phyloP scores from a whole-genome alignment of 2,329 filamentous ascomycete genomes.

The Laburnicola sp. region DNA sequence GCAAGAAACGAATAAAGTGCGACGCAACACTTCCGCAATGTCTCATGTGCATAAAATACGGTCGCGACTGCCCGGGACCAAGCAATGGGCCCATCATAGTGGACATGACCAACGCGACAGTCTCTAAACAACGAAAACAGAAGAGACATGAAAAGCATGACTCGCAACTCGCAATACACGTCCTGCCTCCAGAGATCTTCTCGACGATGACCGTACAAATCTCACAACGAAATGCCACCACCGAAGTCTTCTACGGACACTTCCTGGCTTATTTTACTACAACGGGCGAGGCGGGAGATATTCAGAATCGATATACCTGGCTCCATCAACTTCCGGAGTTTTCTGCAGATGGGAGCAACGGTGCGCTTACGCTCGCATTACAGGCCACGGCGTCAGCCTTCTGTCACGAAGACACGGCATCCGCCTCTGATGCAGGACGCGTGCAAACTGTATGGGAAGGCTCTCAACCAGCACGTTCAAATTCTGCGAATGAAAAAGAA shows the following conservation, averaged over 20 bases:
- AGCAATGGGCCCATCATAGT: conserved; percentile 33
- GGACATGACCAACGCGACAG: conserved; percentile 31
- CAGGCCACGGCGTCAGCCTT: conserved; percentile 35
- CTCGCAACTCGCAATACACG: background rate
- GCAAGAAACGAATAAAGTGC: conserved; percentile 39
- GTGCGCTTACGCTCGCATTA: conserved; percentile 29
- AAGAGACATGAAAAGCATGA: background rate
- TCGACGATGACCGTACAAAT: conserved; percentile 12
- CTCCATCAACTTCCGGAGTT: conserved; percentile 31
- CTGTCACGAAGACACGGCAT: conserved; percentile 27
- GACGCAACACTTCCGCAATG: conserved; percentile 37
- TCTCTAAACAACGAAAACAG: conserved; percentile 19
- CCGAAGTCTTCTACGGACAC: conserved; percentile 31
- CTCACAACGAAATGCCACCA: conserved; percentile 22
- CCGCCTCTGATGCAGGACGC: conserved; percentile 24
- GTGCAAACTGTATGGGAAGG: conserved; percentile 31
- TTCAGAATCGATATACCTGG: conserved; percentile 33
- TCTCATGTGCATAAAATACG: conserved; percentile 32
- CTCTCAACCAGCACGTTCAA: conserved; percentile 25
- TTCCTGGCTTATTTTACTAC: conserved; percentile 34
- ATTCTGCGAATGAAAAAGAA: conserved; percentile 18
- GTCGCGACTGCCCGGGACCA: conserved; percentile 30
- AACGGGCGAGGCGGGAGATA: conserved; percentile 27
- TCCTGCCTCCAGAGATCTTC: conserved; percentile 2
- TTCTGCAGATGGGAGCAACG: conserved; percentile 27